Percentiles rank a stretch among this genome's conserved stretches.
These are phyloP conservation scores for Pseudevernia furfuracea DNA, from an alignment of 495 filamentous ascomycete species.

Conservation along the genomic window DNA sequence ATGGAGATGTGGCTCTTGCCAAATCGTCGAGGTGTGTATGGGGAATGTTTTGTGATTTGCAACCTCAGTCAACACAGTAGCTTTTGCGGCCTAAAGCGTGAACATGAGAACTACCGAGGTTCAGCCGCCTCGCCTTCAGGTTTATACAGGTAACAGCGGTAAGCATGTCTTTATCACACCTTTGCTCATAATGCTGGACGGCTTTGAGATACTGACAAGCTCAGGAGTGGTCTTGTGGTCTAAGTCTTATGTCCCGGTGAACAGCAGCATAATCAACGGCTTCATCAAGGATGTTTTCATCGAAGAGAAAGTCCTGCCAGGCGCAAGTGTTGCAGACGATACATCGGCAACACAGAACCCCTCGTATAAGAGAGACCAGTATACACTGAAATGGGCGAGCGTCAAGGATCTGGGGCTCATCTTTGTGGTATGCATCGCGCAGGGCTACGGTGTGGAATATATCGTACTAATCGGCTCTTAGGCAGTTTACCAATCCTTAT, in stretches of 20 bases:
- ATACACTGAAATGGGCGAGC: conserved; percentile 89
- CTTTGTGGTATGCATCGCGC: conserved; percentile 66
- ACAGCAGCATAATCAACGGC: conserved; percentile 77
- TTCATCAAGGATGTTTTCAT: conserved; percentile 96
- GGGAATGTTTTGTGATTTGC: background rate
- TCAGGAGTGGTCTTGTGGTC: conserved; percentile 98
- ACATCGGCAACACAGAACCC: conserved; percentile 53
- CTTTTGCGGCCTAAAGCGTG: conserved; percentile 15
- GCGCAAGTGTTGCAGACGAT: conserved; percentile 50
- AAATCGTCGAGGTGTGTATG: background rate
- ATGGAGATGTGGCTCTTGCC: background rate
- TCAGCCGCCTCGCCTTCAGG: too few species aligned
- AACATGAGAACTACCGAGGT: too few species aligned
- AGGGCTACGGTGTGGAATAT: background rate
- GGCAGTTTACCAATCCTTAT: conserved; percentile 93
- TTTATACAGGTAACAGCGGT: background rate
- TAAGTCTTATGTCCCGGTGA: conserved; percentile 70
- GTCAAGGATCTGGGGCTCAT: conserved; percentile 89
- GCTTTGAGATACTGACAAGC: conserved; percentile 90
- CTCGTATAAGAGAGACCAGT: conserved; percentile 81
- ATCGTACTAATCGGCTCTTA: conserved; percentile 32
- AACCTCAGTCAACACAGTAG: background rate
- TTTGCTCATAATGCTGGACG: conserved; percentile 64
- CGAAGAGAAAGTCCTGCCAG: conserved; percentile 71
- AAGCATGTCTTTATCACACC: background rate